A percentile compares a stretch with the other conserved stretches of the same genome.
These are phyloP conservation scores for Mrakia gelida DNA, from an alignment of 768 basidiomycete genomes.

Conservation along the genomic window DNA sequence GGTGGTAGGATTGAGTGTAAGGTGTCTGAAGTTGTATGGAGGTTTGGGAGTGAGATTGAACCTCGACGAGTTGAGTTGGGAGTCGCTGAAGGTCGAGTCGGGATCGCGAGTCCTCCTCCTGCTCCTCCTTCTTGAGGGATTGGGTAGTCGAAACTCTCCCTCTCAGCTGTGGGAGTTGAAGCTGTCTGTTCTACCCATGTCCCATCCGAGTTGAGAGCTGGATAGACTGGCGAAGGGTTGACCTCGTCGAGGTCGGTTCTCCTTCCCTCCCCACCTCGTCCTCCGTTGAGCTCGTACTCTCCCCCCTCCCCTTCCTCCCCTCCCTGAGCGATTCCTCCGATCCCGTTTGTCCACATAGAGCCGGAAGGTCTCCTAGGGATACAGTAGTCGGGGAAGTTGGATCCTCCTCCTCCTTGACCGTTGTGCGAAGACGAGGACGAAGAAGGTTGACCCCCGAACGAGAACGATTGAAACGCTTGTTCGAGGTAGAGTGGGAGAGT, in stretches of 20 bases:
- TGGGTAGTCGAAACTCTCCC: not conserved
- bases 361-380: not conserved
- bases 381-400: not conserved
- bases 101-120: not conserved
- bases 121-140: not conserved
- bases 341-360: not conserved
- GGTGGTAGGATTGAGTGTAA: not conserved
- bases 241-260: not conserved
- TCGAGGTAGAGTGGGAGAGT: not conserved
- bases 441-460: not conserved
- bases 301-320: not conserved
- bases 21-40: not conserved
- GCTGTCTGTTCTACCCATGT: not conserved
- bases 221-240: not conserved
- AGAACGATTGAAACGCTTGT: not conserved
- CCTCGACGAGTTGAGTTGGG: not conserved
- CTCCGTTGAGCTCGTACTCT: not conserved
- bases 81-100: not conserved
- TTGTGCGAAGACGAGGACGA: not conserved
- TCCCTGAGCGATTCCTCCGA: not conserved
- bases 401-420: not conserved
- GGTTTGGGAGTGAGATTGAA: not conserved
- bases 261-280: not conserved
- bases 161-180: conserved; percentile 3
- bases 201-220: not conserved